Conservation (phyloP, 306 rosid genomes). For the Pterocarpus santalinus region DNA sequence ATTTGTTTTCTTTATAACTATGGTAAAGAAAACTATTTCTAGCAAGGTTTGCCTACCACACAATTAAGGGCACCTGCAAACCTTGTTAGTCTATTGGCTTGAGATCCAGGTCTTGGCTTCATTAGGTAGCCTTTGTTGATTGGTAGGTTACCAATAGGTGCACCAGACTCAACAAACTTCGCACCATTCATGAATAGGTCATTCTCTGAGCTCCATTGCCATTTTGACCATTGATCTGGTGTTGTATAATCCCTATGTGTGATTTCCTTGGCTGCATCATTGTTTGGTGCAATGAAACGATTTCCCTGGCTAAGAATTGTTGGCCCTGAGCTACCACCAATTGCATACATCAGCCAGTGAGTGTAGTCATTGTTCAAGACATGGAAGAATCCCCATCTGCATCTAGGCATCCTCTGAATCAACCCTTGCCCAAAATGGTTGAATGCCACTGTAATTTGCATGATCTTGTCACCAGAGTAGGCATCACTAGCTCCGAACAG, state of each 20-base stretch:
- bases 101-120: conserved; percentile 56
- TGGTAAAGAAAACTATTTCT: not conserved
- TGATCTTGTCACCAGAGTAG: conserved; percentile 54
- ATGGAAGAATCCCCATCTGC: conserved; percentile 81
- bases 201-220: conserved; percentile 81
- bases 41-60: conserved; percentile 57
- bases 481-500: conserved; percentile 78
- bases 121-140: conserved; percentile 47
- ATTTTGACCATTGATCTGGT: conserved; percentile 46
- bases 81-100: conserved; percentile 58
- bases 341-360: conserved; percentile 91
- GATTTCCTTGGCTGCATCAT: conserved; percentile 53
- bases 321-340: conserved; percentile 80
- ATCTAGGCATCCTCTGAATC: conserved; percentile 87
- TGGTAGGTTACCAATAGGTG: not conserved
- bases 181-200: conserved; percentile 84
- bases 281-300: conserved; percentile 72
- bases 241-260: conserved; percentile 69
- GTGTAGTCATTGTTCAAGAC: conserved; percentile 88
- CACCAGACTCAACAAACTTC: conserved; percentile 58
- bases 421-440: conserved; percentile 83
- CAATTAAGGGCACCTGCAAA: conserved; percentile 67
- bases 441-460: conserved; percentile 90
- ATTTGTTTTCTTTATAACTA: not conserved
- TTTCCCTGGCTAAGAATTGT: conserved; percentile 89